Base-by-base conservation (phyloP, 345 rosid species). In the Conringia planisiliqua region DNA sequence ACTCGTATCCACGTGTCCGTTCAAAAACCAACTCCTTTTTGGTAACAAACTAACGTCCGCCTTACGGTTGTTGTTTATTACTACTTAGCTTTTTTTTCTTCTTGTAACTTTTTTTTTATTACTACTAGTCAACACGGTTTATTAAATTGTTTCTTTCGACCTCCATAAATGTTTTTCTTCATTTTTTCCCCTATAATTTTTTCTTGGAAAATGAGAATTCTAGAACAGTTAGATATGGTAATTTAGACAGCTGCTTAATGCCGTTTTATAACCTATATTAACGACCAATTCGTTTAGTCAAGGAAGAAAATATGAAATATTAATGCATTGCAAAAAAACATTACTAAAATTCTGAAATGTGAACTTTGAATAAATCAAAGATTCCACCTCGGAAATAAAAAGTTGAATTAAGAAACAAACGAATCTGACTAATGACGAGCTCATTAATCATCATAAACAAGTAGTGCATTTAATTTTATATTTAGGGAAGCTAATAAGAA, bases 1-100 rank as follows among this genome's bases (percentile, higher is more conserved):
- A 13, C 63, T 61, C 27, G 61, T 58, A 29, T 18, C 78, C 86
- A 85, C 86, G 88, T 78, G 82, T 77, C 67, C 0, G 32, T 76
- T 62, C 5, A 14, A 14, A 8, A 77, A 62, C 67, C 36, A 63
- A 66, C 56, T 46, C 32, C 42, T 36, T 44, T 66, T 11, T 20
- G 14, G 39, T 43, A 55, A 13, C 59, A 54, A 57, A 70, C 55
- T 18, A 70, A 70, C 70, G 70, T 54, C 52, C 61, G 29, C 33
- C n/a, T 54, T 24, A 60, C 56, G 27, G 48, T 62, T 71, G n/a
- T 29, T 7, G 11, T 40, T 66, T 39, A 7, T 16, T 35, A 1
- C 10, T 8, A n/a, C 4, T 30, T 30, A 30, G 32, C 6, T 32
- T 51, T 24, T 52, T 4, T 52, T 13, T 26, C 12, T 26, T 24